These are phyloP conservation scores for Canariomyces notabilis DNA, from an alignment of 2,329 filamentous ascomycete species.

Conservation along the genomic window DNA sequence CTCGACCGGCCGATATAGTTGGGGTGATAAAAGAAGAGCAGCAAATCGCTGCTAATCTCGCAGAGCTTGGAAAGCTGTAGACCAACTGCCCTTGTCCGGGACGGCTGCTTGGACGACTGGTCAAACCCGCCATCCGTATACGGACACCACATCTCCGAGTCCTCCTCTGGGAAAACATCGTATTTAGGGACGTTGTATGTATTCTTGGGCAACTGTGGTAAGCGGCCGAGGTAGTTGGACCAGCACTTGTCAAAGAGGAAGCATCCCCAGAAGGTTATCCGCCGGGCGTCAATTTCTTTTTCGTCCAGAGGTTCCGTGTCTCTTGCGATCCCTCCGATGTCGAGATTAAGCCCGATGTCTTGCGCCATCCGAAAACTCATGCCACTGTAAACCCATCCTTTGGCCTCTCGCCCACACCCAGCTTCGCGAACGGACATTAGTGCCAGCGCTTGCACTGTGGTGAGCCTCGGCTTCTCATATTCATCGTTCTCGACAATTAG, in stretches of 20 bases:
- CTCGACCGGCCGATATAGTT: conserved; percentile 56
- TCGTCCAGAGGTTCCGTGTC: conserved; percentile 62
- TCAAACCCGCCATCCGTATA: conserved; percentile 81
- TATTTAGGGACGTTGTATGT: conserved; percentile 82
- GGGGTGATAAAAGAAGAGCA: conserved; percentile 89
- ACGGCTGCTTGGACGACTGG: conserved; percentile 68
- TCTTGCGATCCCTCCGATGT: conserved; percentile 61
- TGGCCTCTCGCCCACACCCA: conserved; percentile 87
- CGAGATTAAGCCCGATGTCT: conserved; percentile 86
- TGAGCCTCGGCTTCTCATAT: conserved; percentile 80
- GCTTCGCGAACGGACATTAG: conserved; percentile 96
- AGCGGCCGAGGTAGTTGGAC: conserved; percentile 91
- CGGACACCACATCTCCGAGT: conserved; percentile 78
- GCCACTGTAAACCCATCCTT: conserved; percentile 96
- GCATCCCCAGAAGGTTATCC: conserved; percentile 95
- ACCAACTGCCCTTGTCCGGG: conserved; percentile 74
- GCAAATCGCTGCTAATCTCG: conserved; percentile 88
- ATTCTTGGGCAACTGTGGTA: conserved; percentile 77
- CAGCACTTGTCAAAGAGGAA: conserved; percentile 99
- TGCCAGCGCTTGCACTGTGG: conserved; percentile 88
- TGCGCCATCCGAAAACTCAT: conserved; percentile 98
- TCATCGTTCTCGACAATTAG: conserved; percentile 88
- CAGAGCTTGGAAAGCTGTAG: conserved; percentile 78
- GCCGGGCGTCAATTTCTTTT: conserved; percentile 79
- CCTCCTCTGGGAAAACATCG: conserved; percentile 86